A percentile compares a stretch with the other conserved stretches of the same genome.
phyloP scores from a whole-genome alignment of 306 rosid genomes.

The Quercus suber region DNA sequence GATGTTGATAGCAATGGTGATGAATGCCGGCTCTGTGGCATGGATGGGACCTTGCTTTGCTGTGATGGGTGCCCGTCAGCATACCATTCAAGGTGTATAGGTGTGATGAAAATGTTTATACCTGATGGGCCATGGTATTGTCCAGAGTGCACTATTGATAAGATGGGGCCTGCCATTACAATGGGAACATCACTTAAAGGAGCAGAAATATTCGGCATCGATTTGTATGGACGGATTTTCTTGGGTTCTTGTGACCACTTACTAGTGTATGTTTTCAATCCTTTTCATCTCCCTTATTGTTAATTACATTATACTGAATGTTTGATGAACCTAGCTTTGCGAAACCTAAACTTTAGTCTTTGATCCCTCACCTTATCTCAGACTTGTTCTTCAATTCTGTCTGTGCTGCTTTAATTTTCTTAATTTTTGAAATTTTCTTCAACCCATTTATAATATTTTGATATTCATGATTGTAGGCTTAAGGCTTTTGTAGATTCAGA shows the following conservation, averaged over 20 bases:
- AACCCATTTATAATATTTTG: constrained; percentile 23
- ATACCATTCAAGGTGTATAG: constrained; percentile 95
- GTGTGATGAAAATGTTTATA: constrained; percentile 73
- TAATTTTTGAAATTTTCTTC: constrained; percentile 7
- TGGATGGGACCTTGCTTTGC: constrained; percentile 96
- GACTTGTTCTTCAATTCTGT: constrained; percentile 6
- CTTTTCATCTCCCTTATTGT: constrained; percentile 22
- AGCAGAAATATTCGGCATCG: constrained; percentile 80
- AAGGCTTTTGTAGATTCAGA: constrained; percentile 44
- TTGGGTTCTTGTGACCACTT: constrained; percentile 86
- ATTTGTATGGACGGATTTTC: constrained; percentile 76
- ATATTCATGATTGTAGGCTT: constrained; percentile 61
- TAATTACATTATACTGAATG: background rate
- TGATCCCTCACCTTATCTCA: background rate
- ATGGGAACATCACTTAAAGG: constrained; percentile 78
- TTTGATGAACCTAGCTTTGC: background rate
- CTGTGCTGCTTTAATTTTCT: constrained; percentile 3
- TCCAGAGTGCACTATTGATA: constrained; percentile 83
- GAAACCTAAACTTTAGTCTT: constrained; percentile 11
- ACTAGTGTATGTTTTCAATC: constrained; percentile 77
- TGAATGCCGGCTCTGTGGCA: constrained; percentile 94
- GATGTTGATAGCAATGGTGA: constrained; percentile 78
- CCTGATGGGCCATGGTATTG: constrained; percentile 98
- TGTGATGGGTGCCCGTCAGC: constrained; percentile 99
- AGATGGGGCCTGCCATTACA: constrained; percentile 56